A percentile compares a stretch with the other conserved stretches of the same genome.
These are phyloP conservation scores for Drechslera avenae DNA, from an alignment of 2,329 filamentous ascomycete genomes.

Conservation along the genomic window DNA sequence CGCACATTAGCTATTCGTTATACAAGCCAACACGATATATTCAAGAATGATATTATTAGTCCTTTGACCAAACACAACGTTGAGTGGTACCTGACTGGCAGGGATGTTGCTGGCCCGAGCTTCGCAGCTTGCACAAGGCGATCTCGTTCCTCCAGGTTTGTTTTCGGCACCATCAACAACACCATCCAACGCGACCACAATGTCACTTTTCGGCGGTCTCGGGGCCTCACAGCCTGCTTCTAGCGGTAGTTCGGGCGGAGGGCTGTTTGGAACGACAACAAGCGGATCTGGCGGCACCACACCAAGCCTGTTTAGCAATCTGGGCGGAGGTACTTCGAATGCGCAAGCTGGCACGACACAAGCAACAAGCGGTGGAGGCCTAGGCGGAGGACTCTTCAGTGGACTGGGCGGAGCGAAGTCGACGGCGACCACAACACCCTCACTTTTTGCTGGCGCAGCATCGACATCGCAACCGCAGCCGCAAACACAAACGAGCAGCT, in stretches of 20 bases:
- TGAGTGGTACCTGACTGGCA: conserved; percentile 20
- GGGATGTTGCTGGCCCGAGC: conserved; percentile 16
- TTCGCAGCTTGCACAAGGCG: conserved; percentile 31
- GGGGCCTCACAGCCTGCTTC: conserved; percentile 38
- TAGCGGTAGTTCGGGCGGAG: conserved; percentile 26
- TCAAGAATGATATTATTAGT: background rate
- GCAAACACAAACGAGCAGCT: conserved; percentile 29
- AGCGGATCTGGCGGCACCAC: conserved; percentile 31
- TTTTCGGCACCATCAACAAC: conserved; percentile 40
- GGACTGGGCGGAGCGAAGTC: conserved; percentile 45
- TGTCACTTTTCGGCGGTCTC: conserved; percentile 43
- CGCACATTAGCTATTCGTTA: background rate
- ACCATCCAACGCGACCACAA: conserved; percentile 32
- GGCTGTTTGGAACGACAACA: conserved; percentile 35
- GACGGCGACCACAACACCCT: conserved; percentile 34
- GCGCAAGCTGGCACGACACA: conserved; percentile 34
- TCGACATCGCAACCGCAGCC: conserved; percentile 32
- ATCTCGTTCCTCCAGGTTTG: conserved; percentile 27
- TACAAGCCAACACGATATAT: background rate
- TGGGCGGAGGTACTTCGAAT: conserved; percentile 33
- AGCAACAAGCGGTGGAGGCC: conserved; percentile 32
- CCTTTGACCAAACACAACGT: background rate
- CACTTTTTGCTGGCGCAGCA: conserved; percentile 31
- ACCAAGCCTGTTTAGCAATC: conserved; percentile 37
- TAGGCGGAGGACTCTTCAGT: conserved; percentile 43